A percentile compares a stretch with the other conserved stretches of the same genome.
These are phyloP conservation scores for Backusella liffmaniae DNA, from an alignment of 192 early-diverging fungal genomes.

Conservation along the genomic window DNA sequence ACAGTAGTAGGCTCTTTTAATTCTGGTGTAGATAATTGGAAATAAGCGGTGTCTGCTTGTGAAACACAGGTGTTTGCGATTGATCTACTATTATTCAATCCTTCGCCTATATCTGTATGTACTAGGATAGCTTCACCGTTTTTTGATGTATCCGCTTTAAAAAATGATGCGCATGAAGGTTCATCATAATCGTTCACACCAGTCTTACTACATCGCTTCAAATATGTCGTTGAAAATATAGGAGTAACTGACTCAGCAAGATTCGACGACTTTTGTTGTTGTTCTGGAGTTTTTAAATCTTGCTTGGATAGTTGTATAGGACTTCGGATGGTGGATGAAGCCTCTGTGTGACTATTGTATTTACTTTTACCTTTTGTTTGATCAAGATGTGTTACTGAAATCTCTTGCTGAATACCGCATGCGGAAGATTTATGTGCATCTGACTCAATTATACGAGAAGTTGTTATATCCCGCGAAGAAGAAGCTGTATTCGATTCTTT, in stretches of 20 bases:
- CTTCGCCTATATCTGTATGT: background rate
- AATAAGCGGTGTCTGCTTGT: background rate
- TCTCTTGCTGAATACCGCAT: background rate
- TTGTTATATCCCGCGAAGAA: background rate
- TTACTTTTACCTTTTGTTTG: background rate
- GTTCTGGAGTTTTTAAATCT: background rate
- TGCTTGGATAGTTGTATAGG: background rate
- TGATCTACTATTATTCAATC: background rate
- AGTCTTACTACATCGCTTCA: background rate
- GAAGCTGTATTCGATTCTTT: background rate
- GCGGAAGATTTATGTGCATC: background rate
- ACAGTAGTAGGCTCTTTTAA: background rate
- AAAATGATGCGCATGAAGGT: background rate
- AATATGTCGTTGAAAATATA: background rate
- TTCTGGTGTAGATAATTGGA: background rate
- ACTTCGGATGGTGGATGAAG: background rate
- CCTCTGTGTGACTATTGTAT: background rate
- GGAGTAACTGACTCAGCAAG: background rate
- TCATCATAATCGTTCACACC: background rate
- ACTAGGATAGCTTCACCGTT: background rate
- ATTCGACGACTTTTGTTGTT: background rate
- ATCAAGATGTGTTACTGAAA: background rate
- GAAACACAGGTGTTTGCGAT: background rate
- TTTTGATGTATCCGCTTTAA: background rate
- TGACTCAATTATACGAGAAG: background rate